phyloP scores from a whole-genome alignment of 225 moss, liverwort and hornwort species.

The Sphagnum tenellum region DNA sequence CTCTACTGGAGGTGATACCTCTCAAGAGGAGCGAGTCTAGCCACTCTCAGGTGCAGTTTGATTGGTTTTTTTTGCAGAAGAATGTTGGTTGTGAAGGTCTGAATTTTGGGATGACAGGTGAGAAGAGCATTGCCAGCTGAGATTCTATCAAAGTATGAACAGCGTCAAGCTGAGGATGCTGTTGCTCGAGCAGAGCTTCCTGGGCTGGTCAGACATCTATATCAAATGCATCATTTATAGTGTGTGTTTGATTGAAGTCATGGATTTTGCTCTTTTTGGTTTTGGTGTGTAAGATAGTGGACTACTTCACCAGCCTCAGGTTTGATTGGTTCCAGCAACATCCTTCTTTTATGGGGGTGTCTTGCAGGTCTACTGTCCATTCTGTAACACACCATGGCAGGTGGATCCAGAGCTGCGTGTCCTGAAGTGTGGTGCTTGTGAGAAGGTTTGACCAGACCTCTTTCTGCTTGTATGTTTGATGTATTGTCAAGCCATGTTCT shows the following conservation, averaged over 20 bases:
- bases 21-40: background rate
- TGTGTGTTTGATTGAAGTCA: no score
- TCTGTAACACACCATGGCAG: constrained; percentile 79
- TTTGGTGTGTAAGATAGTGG: no score
- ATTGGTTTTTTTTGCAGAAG: background rate
- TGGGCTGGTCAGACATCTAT: constrained; percentile 40
- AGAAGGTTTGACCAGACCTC: no score
- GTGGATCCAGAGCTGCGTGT: constrained; percentile 62
- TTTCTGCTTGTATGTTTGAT: no score
- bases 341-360: background rate
- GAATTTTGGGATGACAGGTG: constrained; percentile 27
- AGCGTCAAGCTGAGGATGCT: constrained; percentile 87
- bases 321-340: background rate
- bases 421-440: constrained; percentile 25
- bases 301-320: background rate
- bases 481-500: no score
- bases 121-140: constrained; percentile 58
- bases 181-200: constrained; percentile 61
- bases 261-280: no score
- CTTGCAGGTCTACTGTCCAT: constrained; percentile 71
- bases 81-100: no score
- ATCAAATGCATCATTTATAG: no score
- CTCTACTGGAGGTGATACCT: background rate
- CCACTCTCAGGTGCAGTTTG: background rate
- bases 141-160: constrained; percentile 72